Evolutionary conservation across 1,139 yeast species (phyloP), one percentile per base, ranked within the genome.

Genomic region (Pneumocystis sp.): DNA sequence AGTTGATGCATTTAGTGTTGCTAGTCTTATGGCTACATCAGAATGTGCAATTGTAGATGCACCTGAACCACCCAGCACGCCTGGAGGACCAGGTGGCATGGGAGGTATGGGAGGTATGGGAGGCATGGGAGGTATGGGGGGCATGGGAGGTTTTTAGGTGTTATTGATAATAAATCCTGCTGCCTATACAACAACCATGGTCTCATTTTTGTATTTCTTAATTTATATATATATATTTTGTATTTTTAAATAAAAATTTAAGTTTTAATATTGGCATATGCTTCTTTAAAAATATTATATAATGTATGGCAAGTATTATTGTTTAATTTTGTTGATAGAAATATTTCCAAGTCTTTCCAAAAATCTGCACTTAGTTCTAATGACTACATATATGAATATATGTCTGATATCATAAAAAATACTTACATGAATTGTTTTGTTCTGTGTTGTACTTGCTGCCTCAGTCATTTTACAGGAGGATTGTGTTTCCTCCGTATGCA

Each of bases 21-120:
- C 99, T 65, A 90, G 97, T 39, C 83, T 93, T 77, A 84, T 93
- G 77, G 98, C 97, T 71, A 95, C 98, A 67, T 93, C 98, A 70
- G 99, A 93, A 81, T 95, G 97, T 79, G 97, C 97, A 70, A 89
- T 93, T 75, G 97, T 91, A 69, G 97, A 91, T 73, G 96, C 95
- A 73, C 97, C 97, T 72, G 91, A 88, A 79, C 95, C 93, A 72
- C 82, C 85, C 71, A 83, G 83, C 70, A 85, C 86, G 72, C 77
- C 77, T 63, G 75, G 76, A 68, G 83, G 82, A 65, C 85, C 85
- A 70, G 82, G 81, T 67, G 86, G 87, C 68, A 82, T 83, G 85
- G 83, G 85, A 67, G 80, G 80, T 66, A 76, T 76, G 79, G 79
- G 79, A 65, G 80, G 79, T 67, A 73, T 74, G 76, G 76, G 76